Conservation (phyloP, 2,329 filamentous ascomycete species). For the Xylaria sp. region DNA sequence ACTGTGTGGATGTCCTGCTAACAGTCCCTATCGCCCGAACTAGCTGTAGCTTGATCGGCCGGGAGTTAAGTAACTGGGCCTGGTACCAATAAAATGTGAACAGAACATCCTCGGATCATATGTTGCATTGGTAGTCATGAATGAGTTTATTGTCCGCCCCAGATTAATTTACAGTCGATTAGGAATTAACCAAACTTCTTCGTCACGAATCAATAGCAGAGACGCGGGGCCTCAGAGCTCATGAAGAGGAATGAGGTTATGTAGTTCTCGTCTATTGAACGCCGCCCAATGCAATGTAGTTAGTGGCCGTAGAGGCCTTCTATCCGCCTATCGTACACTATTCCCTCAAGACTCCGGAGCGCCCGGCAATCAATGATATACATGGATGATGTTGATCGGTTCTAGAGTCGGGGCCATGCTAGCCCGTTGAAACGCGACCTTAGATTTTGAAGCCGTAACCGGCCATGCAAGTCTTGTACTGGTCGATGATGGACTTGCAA, state of each 20-base stretch:
- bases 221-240: not conserved
- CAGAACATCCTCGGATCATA: not conserved
- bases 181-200: not conserved
- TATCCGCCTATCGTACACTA: conserved; percentile 35
- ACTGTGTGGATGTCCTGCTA: not conserved
- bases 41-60: not conserved
- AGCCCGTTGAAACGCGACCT: not conserved
- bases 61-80: not conserved
- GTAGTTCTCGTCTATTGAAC: conserved; percentile 32
- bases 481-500: conserved; percentile 83
- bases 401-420: not conserved
- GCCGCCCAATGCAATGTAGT: conserved; percentile 40
- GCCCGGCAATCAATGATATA: conserved; percentile 21
- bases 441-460: conserved; percentile 87
- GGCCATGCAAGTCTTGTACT: conserved; percentile 92
- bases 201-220: not conserved
- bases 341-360: conserved; percentile 5
- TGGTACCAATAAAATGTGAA: not conserved
- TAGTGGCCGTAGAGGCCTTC: conserved; percentile 28
- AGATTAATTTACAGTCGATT: conserved; percentile 12
- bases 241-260: conserved; percentile 8
- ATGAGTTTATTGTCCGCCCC: conserved; percentile 3
- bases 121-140: not conserved
- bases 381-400: conserved; percentile 8
- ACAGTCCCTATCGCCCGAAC: not conserved